Evolutionary conservation across 2,329 filamentous ascomycete genomes (phyloP).

Genomic region (Pseudogymnoascus sp.): DNA sequence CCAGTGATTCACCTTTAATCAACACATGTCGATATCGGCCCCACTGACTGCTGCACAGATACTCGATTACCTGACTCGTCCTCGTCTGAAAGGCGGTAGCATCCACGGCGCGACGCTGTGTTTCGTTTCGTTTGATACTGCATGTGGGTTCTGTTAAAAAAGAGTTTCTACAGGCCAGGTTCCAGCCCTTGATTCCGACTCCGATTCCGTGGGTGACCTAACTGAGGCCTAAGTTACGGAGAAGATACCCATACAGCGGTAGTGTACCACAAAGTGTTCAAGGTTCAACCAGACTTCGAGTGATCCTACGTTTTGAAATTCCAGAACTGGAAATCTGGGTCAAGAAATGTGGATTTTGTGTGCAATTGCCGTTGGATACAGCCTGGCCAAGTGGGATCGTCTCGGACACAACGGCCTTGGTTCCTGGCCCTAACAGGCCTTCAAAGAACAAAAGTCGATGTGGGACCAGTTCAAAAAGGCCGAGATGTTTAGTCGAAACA

Average conservation of each 20-base stretch:
- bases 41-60: background rate
- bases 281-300: background rate
- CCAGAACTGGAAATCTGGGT: background rate
- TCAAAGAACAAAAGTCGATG: background rate
- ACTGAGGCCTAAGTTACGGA: background rate
- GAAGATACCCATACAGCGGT: background rate
- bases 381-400: background rate
- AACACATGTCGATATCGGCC: background rate
- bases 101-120: constrained; percentile 5
- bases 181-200: background rate
- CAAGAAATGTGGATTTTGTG: constrained; percentile 4
- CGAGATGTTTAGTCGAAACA: background rate
- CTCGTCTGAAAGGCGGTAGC: background rate
- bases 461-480: background rate
- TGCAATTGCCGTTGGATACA: background rate
- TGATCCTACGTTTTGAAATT: background rate
- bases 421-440: constrained; percentile 1
- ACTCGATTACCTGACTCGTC: constrained; percentile 4
- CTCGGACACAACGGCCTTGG: background rate
- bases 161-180: constrained; percentile 1
- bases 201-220: background rate
- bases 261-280: background rate
- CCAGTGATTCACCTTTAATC: constrained; percentile 7
- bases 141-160: background rate
- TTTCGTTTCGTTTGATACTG: constrained; percentile 4